Evolutionary conservation across 805 yeast species (phyloP), one percentile per base, ranked within the genome.

Genomic region (Yarrowia sp.): DNA sequence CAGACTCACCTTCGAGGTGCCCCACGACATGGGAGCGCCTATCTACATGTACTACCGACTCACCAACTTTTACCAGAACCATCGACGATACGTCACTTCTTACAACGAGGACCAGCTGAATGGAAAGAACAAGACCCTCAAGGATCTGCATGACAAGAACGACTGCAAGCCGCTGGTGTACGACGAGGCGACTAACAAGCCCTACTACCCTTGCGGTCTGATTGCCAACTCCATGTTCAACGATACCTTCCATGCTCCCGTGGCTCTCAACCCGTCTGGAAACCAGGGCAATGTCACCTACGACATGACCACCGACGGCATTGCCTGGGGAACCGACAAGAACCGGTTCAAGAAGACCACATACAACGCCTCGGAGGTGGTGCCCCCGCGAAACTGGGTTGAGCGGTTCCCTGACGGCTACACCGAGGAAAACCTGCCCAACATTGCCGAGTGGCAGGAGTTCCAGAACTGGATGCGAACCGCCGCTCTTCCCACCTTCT

Each of bases 391-490:
- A 65, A 91, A 90, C 79, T 94, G 99, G 99, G 81, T 79, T 47
- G 83, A 85, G 70, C 80, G 74, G 79, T 94, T 78, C 76, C 98
- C 98, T 1, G 79, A 92, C 69, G 98, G 98, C 0, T 94, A 95
- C 79, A 91, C 89, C n/a, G 87, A 84, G 40, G 85, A 85, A 7
- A 92, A 91, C 76, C 73, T 94, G 70, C 97, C 96, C 2, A 88
- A 90, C 74, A 76, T 94, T 58, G 83, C 90, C 1, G 75, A 79
- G 43, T 87, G 95, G 92, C 94, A 91, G 75, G 87, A 87, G 71
- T 85, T 94, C 73, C 97, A 92, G 80, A 94, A 92, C 77, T 94
- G 99, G 99, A 94, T 94, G 98, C 86, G 96, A 74, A 92, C 98
- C 0, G 97, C 98, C 0, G 97, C 96, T 0, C 81, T 94, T 70